phyloP scores from a whole-genome alignment of 345 rosid species.

The Triadica sebifera region DNA sequence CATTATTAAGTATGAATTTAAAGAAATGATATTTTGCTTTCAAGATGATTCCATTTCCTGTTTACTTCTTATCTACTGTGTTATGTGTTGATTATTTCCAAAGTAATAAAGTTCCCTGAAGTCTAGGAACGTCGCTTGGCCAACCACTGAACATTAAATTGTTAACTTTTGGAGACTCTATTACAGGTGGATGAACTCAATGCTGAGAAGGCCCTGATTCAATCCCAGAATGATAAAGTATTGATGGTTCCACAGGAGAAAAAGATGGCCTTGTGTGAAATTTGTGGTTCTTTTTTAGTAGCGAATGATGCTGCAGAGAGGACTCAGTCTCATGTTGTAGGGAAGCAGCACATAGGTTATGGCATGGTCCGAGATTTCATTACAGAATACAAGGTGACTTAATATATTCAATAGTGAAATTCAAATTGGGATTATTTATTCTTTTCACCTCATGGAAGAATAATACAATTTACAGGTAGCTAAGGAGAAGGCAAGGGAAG shows the following conservation, averaged over 20 bases:
- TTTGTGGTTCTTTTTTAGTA: slow-evolving; percentile 95
- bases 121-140: neutral
- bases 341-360: slow-evolving; percentile 98
- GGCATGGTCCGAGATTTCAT: slow-evolving; percentile 96
- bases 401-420: slow-evolving; percentile 17
- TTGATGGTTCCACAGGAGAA: slow-evolving; percentile 83
- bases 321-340: slow-evolving; percentile 90
- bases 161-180: slow-evolving; percentile 11
- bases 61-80: neutral
- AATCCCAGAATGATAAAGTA: slow-evolving; percentile 68
- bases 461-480: slow-evolving; percentile 48
- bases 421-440: slow-evolving; percentile 1
- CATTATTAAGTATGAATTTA: neutral
- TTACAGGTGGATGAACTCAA: slow-evolving; percentile 82
- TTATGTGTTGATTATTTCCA: neutral
- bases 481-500: slow-evolving; percentile 81
- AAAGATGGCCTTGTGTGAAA: slow-evolving; percentile 94
- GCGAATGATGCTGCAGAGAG: slow-evolving; percentile 98
- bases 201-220: slow-evolving; percentile 70
- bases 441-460: slow-evolving; percentile 17
- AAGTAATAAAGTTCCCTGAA: neutral
- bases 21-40: neutral
- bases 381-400: slow-evolving; percentile 63
- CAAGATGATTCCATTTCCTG: neutral
- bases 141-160: neutral